phyloP scores from a whole-genome alignment of 345 rosid species.

The Populus euphratica region DNA sequence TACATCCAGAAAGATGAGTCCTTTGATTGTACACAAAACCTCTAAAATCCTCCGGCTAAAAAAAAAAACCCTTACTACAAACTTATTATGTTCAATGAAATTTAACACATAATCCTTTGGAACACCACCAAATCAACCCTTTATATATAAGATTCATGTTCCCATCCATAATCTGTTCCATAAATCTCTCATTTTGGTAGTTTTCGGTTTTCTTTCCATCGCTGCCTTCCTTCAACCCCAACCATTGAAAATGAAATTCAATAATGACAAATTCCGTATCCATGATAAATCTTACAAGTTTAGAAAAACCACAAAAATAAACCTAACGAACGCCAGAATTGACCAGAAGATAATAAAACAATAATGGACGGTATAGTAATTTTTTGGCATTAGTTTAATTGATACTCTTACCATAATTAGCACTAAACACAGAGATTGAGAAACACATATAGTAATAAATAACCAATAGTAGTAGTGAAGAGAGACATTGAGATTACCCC shows the following conservation, averaged over 20 bases:
- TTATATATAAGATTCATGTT: background rate
- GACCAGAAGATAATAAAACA: background rate
- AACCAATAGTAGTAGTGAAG: background rate
- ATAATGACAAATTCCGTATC: background rate
- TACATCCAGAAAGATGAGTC: background rate
- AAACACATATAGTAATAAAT: background rate
- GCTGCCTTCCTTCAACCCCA: background rate
- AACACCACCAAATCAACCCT: background rate
- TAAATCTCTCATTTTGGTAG: background rate
- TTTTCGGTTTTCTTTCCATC: background rate
- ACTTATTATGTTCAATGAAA: background rate
- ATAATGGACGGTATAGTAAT: background rate
- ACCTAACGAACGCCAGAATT: background rate
- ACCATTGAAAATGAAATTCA: background rate
- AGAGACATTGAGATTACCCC: conserved; percentile 51
- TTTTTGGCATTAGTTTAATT: background rate
- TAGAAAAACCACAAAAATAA: background rate
- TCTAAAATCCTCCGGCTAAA: background rate
- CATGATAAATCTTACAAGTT: background rate
- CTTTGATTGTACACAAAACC: background rate
- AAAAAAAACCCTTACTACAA: background rate
- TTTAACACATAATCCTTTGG: background rate
- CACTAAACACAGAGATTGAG: background rate
- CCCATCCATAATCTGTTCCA: conserved; percentile 1
- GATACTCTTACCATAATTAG: background rate